Evolutionary conservation across 768 basidiomycete genomes (phyloP).

Genomic region (Collybiopsis luxurians): DNA sequence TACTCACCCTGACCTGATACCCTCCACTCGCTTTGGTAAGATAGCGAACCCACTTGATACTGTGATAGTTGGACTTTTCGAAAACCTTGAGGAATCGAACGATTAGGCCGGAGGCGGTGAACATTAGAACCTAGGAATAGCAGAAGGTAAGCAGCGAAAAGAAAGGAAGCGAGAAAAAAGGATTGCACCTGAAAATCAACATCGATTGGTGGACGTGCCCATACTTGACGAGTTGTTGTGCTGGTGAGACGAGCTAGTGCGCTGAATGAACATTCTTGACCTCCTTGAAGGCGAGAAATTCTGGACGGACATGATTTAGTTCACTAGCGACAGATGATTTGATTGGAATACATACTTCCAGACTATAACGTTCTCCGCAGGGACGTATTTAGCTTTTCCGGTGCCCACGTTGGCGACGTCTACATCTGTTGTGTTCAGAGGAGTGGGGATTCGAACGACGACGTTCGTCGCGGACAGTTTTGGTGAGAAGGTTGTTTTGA

Average conservation of each 20-base stretch:
- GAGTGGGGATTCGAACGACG: constrained; percentile 92
- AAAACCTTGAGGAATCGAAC: constrained; percentile 98
- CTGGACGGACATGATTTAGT: constrained; percentile 37
- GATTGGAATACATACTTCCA: constrained; percentile 80
- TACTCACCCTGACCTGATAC: constrained; percentile 90
- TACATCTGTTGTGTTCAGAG: constrained; percentile 88
- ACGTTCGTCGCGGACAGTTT: constrained; percentile 94
- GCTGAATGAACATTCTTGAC: constrained; percentile 82
- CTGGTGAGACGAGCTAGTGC: constrained; percentile 82
- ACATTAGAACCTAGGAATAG: constrained; percentile 74
- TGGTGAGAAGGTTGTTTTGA: constrained; percentile 86
- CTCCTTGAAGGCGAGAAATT: constrained; percentile 89
- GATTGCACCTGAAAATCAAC: constrained; percentile 80
- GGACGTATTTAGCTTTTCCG: constrained; percentile 97
- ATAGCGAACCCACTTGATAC: constrained; percentile 95
- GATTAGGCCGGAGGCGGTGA: constrained; percentile 93
- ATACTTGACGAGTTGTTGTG: constrained; percentile 91
- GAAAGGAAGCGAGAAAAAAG: background rate
- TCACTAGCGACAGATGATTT: background rate
- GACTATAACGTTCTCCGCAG: constrained; percentile 91
- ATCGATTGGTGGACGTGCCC: constrained; percentile 97
- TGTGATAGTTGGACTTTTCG: constrained; percentile 92
- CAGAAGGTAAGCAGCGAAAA: background rate
- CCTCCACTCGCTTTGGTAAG: constrained; percentile 90
- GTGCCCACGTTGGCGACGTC: constrained; percentile 81